These are phyloP conservation scores for Rubia yunnanensis DNA, from an alignment of 257 asterid species.

Conservation along the genomic window DNA sequence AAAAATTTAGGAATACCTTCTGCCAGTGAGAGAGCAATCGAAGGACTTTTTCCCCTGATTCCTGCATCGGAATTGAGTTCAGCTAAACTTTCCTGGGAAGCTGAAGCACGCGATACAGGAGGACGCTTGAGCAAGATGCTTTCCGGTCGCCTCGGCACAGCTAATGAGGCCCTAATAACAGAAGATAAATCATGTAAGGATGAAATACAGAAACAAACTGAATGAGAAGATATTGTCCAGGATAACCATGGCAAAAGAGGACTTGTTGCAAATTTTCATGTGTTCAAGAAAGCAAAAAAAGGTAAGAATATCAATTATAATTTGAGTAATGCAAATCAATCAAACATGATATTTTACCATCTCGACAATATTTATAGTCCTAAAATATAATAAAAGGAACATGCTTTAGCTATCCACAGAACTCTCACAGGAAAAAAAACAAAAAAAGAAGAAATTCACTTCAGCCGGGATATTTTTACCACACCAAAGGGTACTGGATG, in stretches of 20 bases:
- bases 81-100: constrained; percentile 58
- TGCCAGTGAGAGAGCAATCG: constrained; percentile 33
- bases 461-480: neutral
- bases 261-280: neutral
- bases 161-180: constrained; percentile 29
- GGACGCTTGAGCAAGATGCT: constrained; percentile 75
- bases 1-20: constrained; percentile 37
- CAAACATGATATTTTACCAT: neutral
- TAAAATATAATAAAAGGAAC: neutral
- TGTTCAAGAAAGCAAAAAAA: too few species aligned
- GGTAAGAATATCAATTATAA: too few species aligned
- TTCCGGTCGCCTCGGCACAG: constrained; percentile 47
- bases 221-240: neutral
- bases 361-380: neutral
- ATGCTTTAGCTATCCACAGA: neutral
- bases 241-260: neutral
- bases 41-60: constrained; percentile 35
- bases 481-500: neutral
- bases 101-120: constrained; percentile 50
- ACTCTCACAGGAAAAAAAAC: neutral
- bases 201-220: neutral
- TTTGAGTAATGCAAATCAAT: too few species aligned
- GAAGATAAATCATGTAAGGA: neutral
- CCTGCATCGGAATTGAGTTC: constrained; percentile 44
- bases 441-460: neutral